Evolutionary conservation across 805 yeast genomes (phyloP), one percentile per base, ranked within the genome.

Genomic region (Tetrapisispora iriomotensis): DNA sequence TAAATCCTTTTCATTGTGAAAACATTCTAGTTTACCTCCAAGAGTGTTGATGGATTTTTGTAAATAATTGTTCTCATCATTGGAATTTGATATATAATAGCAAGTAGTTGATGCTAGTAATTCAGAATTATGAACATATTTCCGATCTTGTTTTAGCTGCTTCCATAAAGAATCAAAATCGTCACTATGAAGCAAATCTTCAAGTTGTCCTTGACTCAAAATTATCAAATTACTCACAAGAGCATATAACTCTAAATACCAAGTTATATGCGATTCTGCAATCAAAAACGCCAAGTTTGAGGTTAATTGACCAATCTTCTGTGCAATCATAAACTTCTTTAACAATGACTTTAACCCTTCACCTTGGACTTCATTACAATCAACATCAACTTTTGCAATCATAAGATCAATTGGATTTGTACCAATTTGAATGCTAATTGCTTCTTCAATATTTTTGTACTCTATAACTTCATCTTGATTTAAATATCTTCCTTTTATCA

Each of bases 341-440:
- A 30, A 20, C 6, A 30, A 6, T 6, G 14, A 5, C 3, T 3
- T 13, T n/a, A 23, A 14, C 3, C 24, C 15, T 17, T 5, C 4
- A 23, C 12, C 26, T 9, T 24, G 13, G 6, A 30, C 24, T 3
- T 9, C 15, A 22, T 36, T 36, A 29, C 20, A 28, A 13, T 13
- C 4, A 4, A 17, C 13, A 13, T 3, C 12, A n/a, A 17, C 8
- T 15, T 15, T 17, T 1, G 12, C 13, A 4, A 34, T 20, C 6
- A n/a, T 18, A 10, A 39, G 8, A 17, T 4, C 27, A 15, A 39
- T 31, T 3, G 61, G 61, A 17, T 40, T 44, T n/a, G 54, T 48
- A 4, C 61, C 61, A 35, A 56, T 40, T 23, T 44, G 45, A 2
- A 37, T 15, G 2, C 45, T 8, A 10, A 25, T 12, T n/a, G n/a